These are phyloP conservation scores for Saturnispora sekii DNA, from an alignment of 805 yeast species.

Conservation along the genomic window DNA sequence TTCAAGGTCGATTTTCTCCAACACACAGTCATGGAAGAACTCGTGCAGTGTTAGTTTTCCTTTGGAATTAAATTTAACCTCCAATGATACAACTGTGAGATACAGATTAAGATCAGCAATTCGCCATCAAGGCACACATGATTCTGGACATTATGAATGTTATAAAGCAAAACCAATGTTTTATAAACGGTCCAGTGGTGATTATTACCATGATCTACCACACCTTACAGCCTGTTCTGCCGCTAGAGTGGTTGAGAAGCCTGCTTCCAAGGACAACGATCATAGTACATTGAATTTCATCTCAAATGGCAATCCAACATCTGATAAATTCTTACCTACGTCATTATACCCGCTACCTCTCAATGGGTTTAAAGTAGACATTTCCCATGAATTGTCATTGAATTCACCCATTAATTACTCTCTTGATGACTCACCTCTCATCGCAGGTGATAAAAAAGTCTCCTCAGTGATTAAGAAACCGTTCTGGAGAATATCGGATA, in stretches of 20 bases:
- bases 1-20: constrained; percentile 72
- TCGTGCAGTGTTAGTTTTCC: constrained; percentile 61
- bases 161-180: constrained; percentile 65
- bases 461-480: constrained; percentile 49
- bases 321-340: too few relatives aligned
- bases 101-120: constrained; percentile 65
- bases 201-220: constrained; percentile 18
- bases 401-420: too few relatives aligned
- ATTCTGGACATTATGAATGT: constrained; percentile 86
- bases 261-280: too few relatives aligned
- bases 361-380: too few relatives aligned
- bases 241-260: too few relatives aligned
- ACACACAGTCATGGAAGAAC: constrained; percentile 60
- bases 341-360: too few relatives aligned
- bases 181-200: constrained; percentile 28
- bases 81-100: background rate
- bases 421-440: too few relatives aligned
- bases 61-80: constrained; percentile 34
- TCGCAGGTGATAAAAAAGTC: constrained; percentile 33
- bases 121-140: constrained; percentile 82
- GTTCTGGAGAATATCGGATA: constrained; percentile 82
- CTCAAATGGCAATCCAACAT: too few relatives aligned
- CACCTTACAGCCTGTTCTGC: too few relatives aligned
- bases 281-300: too few relatives aligned
- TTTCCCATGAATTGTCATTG: too few relatives aligned